Base-by-base conservation (phyloP, 257 asterid genomes). In the Misopates orontium region DNA sequence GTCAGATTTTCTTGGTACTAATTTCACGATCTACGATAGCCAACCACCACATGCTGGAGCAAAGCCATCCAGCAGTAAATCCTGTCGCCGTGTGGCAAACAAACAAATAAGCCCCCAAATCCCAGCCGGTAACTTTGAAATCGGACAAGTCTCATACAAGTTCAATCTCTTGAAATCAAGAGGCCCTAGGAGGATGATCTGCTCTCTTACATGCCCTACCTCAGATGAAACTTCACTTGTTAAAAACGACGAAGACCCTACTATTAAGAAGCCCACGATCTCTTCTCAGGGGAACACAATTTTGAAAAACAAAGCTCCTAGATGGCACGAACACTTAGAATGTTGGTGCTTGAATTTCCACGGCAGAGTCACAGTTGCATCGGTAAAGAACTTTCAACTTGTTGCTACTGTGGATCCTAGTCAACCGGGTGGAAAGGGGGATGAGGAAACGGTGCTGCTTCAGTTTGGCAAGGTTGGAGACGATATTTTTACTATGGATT, bases 311-410 rank as follows among this genome's bases (percentile, higher is more conserved):
- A 92, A 92, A 71, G 85, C 97, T 28, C 98, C 98, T 0, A 71
- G 97, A 59, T 89, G 98, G 98, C 97, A 92, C 8, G 96, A 92
- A 42, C 90, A 89, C 70, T 76, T 92, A 78, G 95, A 92, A 68
- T 92, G 97, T 61, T 92, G 98, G 98, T 92, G 98, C 82, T 79
- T 92, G 82, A 92, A 92, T 77, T 92, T 92, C 74, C 98, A 92
- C 7, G 98, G 97, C 4, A 78, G 98, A 75, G 98, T 92, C 11
- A 92, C 98, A 0, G 96, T 87, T 6, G 98, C 98, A 4, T 89
- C 98, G 0, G 98, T 92, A 11, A 92, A 92, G 83, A 92, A 92
- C 57, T 92, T 92, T 70, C 97, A 92, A 60, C 83, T 92, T 20
- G 90, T 84, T 16, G 95, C 97, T 2, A 83, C 86, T 0, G 4